Conservation (phyloP, 1,284 basidiomycete genomes). For the Rhodotorula sp. region DNA sequence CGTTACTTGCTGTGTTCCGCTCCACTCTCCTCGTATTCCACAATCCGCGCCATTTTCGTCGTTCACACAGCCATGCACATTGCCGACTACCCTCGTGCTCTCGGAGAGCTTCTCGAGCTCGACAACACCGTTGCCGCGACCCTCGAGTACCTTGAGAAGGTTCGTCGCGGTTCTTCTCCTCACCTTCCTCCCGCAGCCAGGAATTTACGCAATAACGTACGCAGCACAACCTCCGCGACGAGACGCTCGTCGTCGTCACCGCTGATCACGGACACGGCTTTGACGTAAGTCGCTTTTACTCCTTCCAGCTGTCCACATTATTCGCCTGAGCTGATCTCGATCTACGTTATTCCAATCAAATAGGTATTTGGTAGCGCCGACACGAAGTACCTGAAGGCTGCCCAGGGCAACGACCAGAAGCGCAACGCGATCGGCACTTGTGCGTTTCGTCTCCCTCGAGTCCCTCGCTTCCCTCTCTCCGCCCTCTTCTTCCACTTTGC, state of each 20-base stretch:
- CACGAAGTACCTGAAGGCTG: slow-evolving; percentile 46
- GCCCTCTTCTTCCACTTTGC: too few species aligned
- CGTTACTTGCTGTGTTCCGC: not conserved
- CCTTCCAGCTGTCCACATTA: too few species aligned
- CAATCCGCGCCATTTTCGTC: too few species aligned
- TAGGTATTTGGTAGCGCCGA: slow-evolving; percentile 48
- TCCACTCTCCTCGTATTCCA: too few species aligned
- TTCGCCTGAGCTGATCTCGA: too few species aligned
- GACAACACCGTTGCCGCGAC: slow-evolving; percentile 52
- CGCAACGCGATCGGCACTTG: slow-evolving; percentile 50
- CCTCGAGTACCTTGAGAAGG: slow-evolving; percentile 47
- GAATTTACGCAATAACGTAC: slow-evolving; percentile 10
- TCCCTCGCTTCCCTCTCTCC: not conserved
- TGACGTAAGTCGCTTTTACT: slow-evolving; percentile 42
- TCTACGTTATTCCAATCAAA: too few species aligned
- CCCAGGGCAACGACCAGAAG: slow-evolving; percentile 48
- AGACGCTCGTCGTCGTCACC: slow-evolving; percentile 52
- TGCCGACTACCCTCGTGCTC: slow-evolving; percentile 19
- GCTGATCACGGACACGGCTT: slow-evolving; percentile 49
- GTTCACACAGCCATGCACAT: slow-evolving; percentile 19
- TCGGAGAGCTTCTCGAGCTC: slow-evolving; percentile 52
- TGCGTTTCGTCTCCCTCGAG: not conserved
- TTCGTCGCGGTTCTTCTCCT: not conserved
- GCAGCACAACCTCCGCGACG: slow-evolving; percentile 50
- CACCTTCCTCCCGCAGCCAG: too few species aligned